phyloP scores from a whole-genome alignment of 1,139 yeast species.

The Geotrichum siamense region DNA sequence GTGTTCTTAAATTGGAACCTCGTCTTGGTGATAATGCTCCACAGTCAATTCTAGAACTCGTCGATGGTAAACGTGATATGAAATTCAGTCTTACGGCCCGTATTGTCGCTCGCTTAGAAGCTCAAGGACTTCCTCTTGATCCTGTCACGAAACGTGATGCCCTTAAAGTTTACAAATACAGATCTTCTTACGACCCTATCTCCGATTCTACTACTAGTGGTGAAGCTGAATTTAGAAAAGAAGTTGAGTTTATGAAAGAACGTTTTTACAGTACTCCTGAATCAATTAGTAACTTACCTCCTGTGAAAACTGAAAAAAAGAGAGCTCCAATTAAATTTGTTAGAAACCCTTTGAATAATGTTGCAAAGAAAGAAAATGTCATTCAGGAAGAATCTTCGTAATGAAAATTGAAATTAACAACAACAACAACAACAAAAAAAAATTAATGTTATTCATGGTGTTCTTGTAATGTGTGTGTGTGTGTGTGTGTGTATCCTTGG shows the following conservation, averaged over 20 bases:
- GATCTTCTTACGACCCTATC: too few relatives aligned
- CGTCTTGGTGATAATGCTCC: conserved; percentile 89
- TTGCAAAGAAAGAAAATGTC: too few relatives aligned
- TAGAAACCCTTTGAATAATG: conserved; percentile 16
- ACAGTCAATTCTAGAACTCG: conserved; percentile 80
- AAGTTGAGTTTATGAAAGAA: conserved; percentile 58
- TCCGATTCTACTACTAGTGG: too few relatives aligned
- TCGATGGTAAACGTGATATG: conserved; percentile 71
- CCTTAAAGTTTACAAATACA: conserved; percentile 41
- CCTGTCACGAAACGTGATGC: conserved; percentile 50
- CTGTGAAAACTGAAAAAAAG: conserved; percentile 12
- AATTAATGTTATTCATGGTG: too few relatives aligned
- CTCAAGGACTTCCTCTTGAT: conserved; percentile 58
- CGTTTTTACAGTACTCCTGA: conserved; percentile 42
- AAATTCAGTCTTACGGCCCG: conserved; percentile 73
- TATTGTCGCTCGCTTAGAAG: conserved; percentile 68
- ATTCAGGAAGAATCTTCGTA: too few relatives aligned
- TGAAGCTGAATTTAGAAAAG: conserved; percentile 46
- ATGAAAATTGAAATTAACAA: too few relatives aligned
- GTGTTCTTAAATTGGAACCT: conserved; percentile 77
- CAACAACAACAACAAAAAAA: too few relatives aligned
- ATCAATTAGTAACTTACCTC: conserved; percentile 19
- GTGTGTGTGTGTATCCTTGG: too few relatives aligned
- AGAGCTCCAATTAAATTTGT: conserved; percentile 14
- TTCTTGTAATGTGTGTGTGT: too few relatives aligned